These are phyloP conservation scores for Malassezia vespertilionis DNA, from an alignment of 1,284 basidiomycete species.

Conservation along the genomic window DNA sequence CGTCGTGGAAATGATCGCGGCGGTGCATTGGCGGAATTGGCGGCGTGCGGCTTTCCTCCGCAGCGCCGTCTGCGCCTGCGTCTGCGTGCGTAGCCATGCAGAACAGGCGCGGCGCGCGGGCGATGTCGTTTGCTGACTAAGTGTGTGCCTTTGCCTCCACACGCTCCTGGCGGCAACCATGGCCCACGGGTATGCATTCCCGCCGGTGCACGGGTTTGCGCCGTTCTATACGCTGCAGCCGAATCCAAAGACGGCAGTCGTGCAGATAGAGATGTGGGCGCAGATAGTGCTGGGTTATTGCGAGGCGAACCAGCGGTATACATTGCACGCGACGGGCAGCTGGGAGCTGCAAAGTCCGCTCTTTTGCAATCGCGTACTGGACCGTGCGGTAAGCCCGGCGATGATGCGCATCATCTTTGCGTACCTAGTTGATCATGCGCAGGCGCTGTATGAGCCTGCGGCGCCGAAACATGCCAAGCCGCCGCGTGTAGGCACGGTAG, in stretches of 20 bases:
- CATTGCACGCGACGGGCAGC: conserved; percentile 45
- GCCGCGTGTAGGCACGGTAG: background rate
- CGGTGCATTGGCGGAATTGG: too few species aligned
- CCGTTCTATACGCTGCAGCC: conserved; percentile 55
- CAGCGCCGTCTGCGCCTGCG: too few species aligned
- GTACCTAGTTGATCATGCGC: conserved; percentile 28
- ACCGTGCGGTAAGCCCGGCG: conserved; percentile 16
- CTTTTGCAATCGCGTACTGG: conserved; percentile 9
- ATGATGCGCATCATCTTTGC: conserved; percentile 23
- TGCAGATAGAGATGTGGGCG: conserved; percentile 52
- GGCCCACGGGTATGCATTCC: conserved; percentile 45
- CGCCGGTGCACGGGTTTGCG: conserved; percentile 53
- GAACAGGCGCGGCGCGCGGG: too few species aligned
- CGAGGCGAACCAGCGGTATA: conserved; percentile 48
- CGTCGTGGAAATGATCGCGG: too few species aligned
- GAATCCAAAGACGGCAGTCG: conserved; percentile 50
- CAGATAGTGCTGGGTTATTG: conserved; percentile 49
- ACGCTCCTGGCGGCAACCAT: background rate
- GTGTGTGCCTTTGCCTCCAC: too few species aligned
- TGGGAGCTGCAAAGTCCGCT: conserved; percentile 18
- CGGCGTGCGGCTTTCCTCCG: too few species aligned
- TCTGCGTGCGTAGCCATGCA: too few species aligned
- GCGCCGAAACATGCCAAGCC: conserved; percentile 6
- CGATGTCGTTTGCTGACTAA: too few species aligned
- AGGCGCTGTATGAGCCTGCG: conserved; percentile 13